These are phyloP conservation scores for Leucosporidium creatinivorum DNA, from an alignment of 768 basidiomycete species.

Conservation along the genomic window DNA sequence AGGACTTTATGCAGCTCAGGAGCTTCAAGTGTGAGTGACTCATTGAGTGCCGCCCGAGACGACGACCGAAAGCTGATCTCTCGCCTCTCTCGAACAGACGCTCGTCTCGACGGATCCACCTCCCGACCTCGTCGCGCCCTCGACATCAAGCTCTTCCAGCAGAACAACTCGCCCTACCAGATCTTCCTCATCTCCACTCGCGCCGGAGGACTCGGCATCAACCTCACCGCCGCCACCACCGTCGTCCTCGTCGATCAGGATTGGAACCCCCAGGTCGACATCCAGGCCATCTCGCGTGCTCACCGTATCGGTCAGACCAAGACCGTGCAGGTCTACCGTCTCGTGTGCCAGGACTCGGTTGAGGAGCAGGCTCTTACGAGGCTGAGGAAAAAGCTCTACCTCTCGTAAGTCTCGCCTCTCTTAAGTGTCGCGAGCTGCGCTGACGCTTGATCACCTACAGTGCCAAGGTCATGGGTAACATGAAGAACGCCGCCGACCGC, in stretches of 20 bases:
- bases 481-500: constrained; percentile 19
- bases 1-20: constrained; percentile 61
- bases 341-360: constrained; percentile 60
- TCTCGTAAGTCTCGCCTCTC: constrained; percentile 41
- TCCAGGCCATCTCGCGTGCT: constrained; percentile 41
- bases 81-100: background rate
- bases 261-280: constrained; percentile 44
- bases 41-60: constrained; percentile 50
- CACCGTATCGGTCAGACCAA: constrained; percentile 58
- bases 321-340: constrained; percentile 59
- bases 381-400: constrained; percentile 62
- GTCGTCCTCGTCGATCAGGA: constrained; percentile 41
- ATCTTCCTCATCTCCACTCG: constrained; percentile 81
- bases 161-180: constrained; percentile 57
- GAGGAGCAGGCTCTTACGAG: constrained; percentile 71
- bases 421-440: background rate
- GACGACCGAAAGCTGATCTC: background rate
- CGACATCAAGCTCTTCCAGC: constrained; percentile 60
- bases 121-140: constrained; percentile 52
- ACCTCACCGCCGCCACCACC: constrained; percentile 49
- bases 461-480: constrained; percentile 55
- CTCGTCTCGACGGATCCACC: constrained; percentile 39
- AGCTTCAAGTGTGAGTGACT: constrained; percentile 55
- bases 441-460: background rate
- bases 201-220: constrained; percentile 77